phyloP scores from a whole-genome alignment of 2,329 filamentous ascomycete species.

The Thelonectria olida region DNA sequence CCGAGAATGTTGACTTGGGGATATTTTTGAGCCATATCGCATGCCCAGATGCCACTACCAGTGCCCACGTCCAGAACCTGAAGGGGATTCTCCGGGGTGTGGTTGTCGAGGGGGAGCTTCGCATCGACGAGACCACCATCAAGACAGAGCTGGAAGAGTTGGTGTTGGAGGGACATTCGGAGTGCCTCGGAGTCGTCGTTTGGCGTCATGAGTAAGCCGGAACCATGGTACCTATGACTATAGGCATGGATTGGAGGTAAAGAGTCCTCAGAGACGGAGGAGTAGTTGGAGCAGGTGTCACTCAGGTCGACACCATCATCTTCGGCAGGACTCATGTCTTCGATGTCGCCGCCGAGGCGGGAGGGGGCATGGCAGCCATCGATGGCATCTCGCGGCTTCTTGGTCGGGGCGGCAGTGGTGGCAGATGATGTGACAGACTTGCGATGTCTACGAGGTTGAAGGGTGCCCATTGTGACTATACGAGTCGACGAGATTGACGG shows the following conservation, averaged over 20 bases:
- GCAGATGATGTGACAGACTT: background rate
- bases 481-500: conserved; percentile 17
- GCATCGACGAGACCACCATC: conserved; percentile 43
- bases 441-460: background rate
- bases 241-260: conserved; percentile 46
- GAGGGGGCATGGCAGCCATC: conserved; percentile 17
- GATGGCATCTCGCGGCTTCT: conserved; percentile 18
- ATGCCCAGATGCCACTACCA: conserved; percentile 54
- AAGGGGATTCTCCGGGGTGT: conserved; percentile 30
- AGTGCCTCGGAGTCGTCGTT: conserved; percentile 47
- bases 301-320: conserved; percentile 38
- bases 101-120: conserved; percentile 42
- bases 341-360: conserved; percentile 18
- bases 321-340: conserved; percentile 28
- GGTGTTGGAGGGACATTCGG: conserved; percentile 45
- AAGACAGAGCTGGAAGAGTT: conserved; percentile 47
- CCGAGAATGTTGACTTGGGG: conserved; percentile 52
- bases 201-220: conserved; percentile 45
- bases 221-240: conserved; percentile 49
- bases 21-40: conserved; percentile 52
- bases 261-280: conserved; percentile 46
- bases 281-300: conserved; percentile 46
- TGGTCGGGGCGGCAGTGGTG: background rate
- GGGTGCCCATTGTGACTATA: conserved; percentile 26
- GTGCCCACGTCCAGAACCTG: conserved; percentile 53